These are phyloP conservation scores for Carex sylvatica DNA, from an alignment of 202 grass and related monocot species.

Conservation along the genomic window DNA sequence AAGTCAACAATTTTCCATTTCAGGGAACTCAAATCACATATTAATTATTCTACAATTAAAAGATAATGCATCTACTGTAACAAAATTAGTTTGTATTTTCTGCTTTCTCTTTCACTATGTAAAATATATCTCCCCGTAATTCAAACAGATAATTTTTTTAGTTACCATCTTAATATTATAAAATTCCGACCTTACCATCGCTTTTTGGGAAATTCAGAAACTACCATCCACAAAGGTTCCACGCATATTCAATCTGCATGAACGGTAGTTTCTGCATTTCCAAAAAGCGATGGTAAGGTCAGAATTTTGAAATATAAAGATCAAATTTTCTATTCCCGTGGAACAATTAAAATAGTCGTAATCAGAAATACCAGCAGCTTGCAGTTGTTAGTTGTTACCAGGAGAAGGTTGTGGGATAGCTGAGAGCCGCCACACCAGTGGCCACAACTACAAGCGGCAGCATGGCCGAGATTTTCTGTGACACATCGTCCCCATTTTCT, in stretches of 20 bases:
- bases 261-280: too few species aligned
- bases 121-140: slow-evolving; percentile 23
- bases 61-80: background rate
- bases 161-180: too few species aligned
- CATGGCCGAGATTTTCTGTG: slow-evolving; percentile 59
- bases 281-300: too few species aligned
- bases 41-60: background rate
- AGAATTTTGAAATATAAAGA: too few species aligned
- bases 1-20: slow-evolving; percentile 7
- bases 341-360: background rate
- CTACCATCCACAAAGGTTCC: too few species aligned
- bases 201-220: too few species aligned
- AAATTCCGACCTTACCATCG: too few species aligned
- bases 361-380: background rate
- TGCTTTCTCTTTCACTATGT: background rate
- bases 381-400: slow-evolving; percentile 39
- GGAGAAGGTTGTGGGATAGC: slow-evolving; percentile 64
- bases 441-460: slow-evolving; percentile 72
- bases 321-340: background rate
- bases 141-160: background rate
- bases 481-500: slow-evolving; percentile 32
- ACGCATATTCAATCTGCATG: too few species aligned
- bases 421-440: slow-evolving; percentile 61
- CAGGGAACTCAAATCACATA: background rate
- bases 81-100: background rate